Conservation (phyloP, 2,329 filamentous ascomycete species). For the Penicillium sp. region DNA sequence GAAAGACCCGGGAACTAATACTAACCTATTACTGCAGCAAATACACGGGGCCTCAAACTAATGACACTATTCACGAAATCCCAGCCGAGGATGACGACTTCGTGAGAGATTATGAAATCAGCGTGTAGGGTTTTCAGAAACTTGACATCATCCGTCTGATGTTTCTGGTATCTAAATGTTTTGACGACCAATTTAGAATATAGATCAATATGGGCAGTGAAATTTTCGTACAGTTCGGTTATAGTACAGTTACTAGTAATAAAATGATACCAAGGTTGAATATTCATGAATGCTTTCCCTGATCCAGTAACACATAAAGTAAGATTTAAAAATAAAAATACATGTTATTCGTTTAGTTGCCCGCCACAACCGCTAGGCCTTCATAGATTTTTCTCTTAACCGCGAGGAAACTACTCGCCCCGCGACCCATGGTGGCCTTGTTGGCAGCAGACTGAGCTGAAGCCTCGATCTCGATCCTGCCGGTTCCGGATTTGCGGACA, state of each 20-base stretch:
- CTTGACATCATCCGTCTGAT: not conserved
- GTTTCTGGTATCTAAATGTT: not conserved
- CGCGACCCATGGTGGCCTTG: conserved; percentile 45
- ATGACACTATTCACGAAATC: conserved; percentile 47
- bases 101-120: not conserved
- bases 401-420: conserved; percentile 74
- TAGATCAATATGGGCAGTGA: not conserved
- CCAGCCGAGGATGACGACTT: conserved; percentile 31
- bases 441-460: conserved; percentile 58
- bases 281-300: not conserved
- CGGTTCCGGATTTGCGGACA: conserved; percentile 84
- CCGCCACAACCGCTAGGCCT: conserved; percentile 85
- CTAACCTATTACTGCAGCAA: conserved; percentile 40
- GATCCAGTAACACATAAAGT: not conserved
- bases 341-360: conserved; percentile 51
- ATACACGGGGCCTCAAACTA: conserved; percentile 61
- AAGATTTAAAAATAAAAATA: conserved; percentile 9
- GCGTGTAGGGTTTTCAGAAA: not conserved
- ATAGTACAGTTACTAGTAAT: not conserved
- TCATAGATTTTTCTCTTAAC: conserved; percentile 93
- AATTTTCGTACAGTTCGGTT: not conserved
- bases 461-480: conserved; percentile 83
- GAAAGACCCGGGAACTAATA: not conserved
- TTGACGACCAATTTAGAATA: not conserved
- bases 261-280: conserved; percentile 1